phyloP scores from a whole-genome alignment of 495 filamentous ascomycete genomes.

The Podospora comata region DNA sequence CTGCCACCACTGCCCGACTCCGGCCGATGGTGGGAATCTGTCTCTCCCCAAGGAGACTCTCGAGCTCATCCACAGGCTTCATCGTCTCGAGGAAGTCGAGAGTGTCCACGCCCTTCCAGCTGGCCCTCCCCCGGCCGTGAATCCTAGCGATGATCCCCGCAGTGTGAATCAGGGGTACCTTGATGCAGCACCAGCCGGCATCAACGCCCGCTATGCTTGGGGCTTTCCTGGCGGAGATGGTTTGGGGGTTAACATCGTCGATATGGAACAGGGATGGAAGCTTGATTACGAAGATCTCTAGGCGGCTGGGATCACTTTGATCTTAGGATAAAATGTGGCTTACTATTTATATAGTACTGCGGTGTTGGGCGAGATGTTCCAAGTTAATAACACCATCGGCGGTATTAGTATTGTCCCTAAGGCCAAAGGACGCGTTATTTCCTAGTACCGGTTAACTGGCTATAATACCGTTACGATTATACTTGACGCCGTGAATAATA shows the following conservation, averaged over 20 bases:
- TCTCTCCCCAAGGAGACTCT: no score
- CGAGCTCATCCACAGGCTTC: neutral
- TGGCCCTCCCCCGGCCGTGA: constrained; percentile 2
- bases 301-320: constrained; percentile 11
- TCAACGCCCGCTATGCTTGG: constrained; percentile 24
- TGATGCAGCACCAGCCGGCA: constrained; percentile 15
- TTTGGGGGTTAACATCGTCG: constrained; percentile 10
- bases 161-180: constrained; percentile 19
- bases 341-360: constrained; percentile 18
- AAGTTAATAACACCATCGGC: constrained; percentile 19
- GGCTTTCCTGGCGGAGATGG: constrained; percentile 19
- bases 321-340: neutral
- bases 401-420: constrained; percentile 20
- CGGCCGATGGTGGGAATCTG: neutral
- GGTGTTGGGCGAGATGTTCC: constrained; percentile 25
- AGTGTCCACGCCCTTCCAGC: neutral
- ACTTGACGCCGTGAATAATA: constrained; percentile 16
- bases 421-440: constrained; percentile 17
- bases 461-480: constrained; percentile 19
- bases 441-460: neutral
- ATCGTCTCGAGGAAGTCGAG: neutral
- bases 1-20: no score
- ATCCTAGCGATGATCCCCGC: neutral
- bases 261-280: constrained; percentile 8
- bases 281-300: constrained; percentile 13